Base-by-base conservation (phyloP, 2,329 filamentous ascomycete species). In the Acephala macrosclerotiorum region DNA sequence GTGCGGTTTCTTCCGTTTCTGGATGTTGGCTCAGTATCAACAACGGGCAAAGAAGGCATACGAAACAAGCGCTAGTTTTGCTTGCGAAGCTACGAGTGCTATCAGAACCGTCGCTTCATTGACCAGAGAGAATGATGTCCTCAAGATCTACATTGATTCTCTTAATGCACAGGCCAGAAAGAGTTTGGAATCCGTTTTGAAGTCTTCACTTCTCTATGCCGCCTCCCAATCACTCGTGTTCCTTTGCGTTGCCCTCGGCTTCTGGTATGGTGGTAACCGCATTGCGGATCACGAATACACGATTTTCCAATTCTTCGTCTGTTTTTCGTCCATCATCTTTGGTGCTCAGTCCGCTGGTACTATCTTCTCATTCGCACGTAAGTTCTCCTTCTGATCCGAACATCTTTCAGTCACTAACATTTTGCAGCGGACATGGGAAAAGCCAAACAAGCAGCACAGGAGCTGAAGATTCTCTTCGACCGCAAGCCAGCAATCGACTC, bases 61-160 rank as follows among this genome's bases (percentile, higher is more conserved):
- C 76, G 86, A 93, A 75, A 82, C 85, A 64, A 95, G 93, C 65
- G 95, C 95, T 8, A 91, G 90, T 63, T 97, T 91, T 75, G 96
- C 96, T 12, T 96, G 94, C 56, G 96, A 99, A 79, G 94, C 94
- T 51, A 97, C 96, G 36, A 94, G 93, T 1, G 92, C 94, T 7
- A 97, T 98, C 71, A 91, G 95, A 60, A 98, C 96, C 1, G 94
- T 98, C 11, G 95, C 94, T 3, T 92, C 93, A 9, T 85, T 99
- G 53, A 97, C 94, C 0, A 88, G 95, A 11, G 96, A 99, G 79
- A 79, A 86, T 0, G 93, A 97, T 74, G 93, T 98, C 2, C 85
- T 93, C 72, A 74, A 79, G 1, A 84, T 89, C 60, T 99, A 96
- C 80, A 89, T 87, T 66, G 76, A 79, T 1, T 88, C 88, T 58